Evolutionary conservation across 768 basidiomycete species (phyloP), one percentile per base, ranked within the genome.

Genomic region (Podaxis sp.): DNA sequence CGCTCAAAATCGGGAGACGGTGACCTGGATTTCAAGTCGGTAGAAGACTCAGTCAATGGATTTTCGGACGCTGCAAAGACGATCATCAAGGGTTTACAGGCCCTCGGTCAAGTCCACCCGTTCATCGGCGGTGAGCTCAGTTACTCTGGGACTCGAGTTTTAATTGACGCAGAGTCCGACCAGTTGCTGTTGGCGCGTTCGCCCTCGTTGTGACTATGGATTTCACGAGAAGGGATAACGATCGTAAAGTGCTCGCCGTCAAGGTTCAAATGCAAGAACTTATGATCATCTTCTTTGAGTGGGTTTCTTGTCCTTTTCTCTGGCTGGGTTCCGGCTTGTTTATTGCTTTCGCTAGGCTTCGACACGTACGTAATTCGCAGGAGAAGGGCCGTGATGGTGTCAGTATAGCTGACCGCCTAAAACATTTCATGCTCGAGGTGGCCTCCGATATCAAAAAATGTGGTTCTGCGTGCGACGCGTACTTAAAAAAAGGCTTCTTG

Each of bases 221-320:
- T 55, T 60, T 79, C 55, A 78, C 78, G 4, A 73, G 82, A 36
- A 71, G 79, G n/a, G 81, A 82, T 22, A 85, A 85, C 57, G 79
- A 85, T 60, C 77, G 75, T 59, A 82, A 81, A 62, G 74, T 84
- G 8, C 63, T 77, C 1, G 70, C 74, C 3, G 69, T 85, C 5
- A 79, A 80, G 53, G 59, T 79, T 5, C 77, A 81, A 64, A 85
- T 85, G 82, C 75, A 73, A 60, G 75, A 82, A 40, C 76, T 80
- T 73, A 80, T 85, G 77, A 56, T 67, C 9, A 71, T 73, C 0
- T 75, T 84, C 27, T 71, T 81, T 5, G 76, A 81, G 81, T 80
- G 57, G 9, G 80, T 67, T 36, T 57, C 4, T 33, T 33, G 9
- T 33, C 33, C 33, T 51, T 54, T 19, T 27, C 13, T 53, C 51